Evolutionary conservation across 768 basidiomycete species (phyloP).

Genomic region (Leucosporidium scottii): DNA sequence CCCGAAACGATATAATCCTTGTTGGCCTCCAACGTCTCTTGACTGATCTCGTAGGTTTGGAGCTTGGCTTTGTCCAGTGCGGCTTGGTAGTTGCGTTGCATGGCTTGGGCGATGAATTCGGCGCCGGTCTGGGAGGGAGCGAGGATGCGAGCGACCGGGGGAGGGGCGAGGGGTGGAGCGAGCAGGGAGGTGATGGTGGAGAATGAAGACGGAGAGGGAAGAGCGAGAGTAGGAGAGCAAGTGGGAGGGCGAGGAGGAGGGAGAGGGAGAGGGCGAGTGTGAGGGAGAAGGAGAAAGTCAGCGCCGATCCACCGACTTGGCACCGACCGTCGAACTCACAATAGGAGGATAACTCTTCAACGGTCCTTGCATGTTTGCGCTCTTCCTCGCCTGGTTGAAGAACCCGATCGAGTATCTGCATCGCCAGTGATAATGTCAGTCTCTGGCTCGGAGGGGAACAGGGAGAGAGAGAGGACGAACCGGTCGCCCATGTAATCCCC

Average conservation of each 20-base stretch:
- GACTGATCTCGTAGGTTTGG: neutral
- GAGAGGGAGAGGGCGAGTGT: neutral
- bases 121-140: slow-evolving; percentile 31
- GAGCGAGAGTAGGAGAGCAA: neutral
- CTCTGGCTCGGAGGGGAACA: neutral
- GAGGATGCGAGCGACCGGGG: neutral
- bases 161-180: neutral
- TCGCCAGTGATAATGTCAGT: neutral
- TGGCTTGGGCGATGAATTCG: slow-evolving; percentile 39
- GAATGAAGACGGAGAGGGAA: neutral
- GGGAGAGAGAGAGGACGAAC: neutral
- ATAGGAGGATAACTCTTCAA: slow-evolving; percentile 34
- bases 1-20: slow-evolving; percentile 15
- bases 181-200: neutral
- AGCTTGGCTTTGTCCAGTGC: neutral
- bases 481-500: slow-evolving; percentile 26
- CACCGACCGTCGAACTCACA: neutral
- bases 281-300: neutral
- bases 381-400: slow-evolving; percentile 39
- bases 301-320: slow-evolving; percentile 12
- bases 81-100: slow-evolving; percentile 25
- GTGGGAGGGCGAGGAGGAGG: neutral
- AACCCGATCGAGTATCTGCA: slow-evolving; percentile 38
- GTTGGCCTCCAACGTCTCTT: slow-evolving; percentile 13
- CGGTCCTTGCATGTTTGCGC: slow-evolving; percentile 38